phyloP scores from a whole-genome alignment of 805 yeast genomes.

The Wickerhamiella slavikovae region DNA sequence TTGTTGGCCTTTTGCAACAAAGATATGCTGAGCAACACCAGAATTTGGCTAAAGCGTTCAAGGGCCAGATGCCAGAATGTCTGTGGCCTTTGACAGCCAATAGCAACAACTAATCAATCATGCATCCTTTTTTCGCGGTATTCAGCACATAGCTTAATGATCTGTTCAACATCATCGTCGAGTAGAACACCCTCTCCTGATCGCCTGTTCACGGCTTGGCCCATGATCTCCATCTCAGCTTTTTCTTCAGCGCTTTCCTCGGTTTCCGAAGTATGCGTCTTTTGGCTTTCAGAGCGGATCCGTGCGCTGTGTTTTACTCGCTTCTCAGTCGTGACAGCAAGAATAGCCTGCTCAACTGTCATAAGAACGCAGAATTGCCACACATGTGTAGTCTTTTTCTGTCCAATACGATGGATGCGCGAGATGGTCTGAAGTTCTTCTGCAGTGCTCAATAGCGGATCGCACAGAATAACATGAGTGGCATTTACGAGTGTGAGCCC shows the following conservation, averaged over 20 bases:
- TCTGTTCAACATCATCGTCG: too few relatives aligned
- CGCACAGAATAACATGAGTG: constrained; percentile 77
- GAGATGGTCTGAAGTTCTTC: constrained; percentile 83
- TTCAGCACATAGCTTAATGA: too few relatives aligned
- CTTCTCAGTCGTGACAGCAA: constrained; percentile 42
- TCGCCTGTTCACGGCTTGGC: too few relatives aligned
- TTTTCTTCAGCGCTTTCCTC: too few relatives aligned
- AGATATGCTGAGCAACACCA: too few relatives aligned
- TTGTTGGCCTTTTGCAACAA: too few relatives aligned
- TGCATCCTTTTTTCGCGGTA: too few relatives aligned
- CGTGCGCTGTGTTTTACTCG: constrained; percentile 22
- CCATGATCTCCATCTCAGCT: constrained; percentile 7
- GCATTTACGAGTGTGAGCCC: constrained; percentile 87
- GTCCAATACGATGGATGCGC: constrained; percentile 85
- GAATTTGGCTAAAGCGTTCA: too few relatives aligned
- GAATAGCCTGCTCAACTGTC: constrained; percentile 77
- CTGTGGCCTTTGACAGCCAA: too few relatives aligned
- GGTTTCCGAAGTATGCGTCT: background rate
- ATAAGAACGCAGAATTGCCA: constrained; percentile 79
- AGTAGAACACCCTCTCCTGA: too few relatives aligned
- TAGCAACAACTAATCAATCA: too few relatives aligned
- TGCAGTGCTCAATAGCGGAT: constrained; percentile 75
- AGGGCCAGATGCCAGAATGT: too few relatives aligned
- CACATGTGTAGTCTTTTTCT: constrained; percentile 55
- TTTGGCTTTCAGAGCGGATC: constrained; percentile 2